Conservation (phyloP, 345 rosid species). For the Eucalyptus sideroxylon region DNA sequence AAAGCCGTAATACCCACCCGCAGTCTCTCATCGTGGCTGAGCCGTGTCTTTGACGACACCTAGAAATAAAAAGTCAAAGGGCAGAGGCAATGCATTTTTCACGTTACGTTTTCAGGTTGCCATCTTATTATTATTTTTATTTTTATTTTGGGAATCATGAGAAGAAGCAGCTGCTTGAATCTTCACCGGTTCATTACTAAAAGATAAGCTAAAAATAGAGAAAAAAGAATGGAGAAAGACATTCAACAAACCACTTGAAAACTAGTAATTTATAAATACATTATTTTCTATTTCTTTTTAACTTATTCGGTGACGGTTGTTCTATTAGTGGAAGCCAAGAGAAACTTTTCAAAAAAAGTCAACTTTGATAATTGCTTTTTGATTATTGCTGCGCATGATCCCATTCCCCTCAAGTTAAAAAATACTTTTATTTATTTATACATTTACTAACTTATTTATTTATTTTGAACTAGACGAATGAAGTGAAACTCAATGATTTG, state of each 20-base stretch:
- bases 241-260: background rate
- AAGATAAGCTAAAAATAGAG: background rate
- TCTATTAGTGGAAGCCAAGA: background rate
- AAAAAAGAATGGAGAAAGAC: background rate
- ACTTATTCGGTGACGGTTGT: background rate
- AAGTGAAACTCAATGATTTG: background rate
- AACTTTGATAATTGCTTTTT: background rate
- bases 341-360: background rate
- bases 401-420: background rate
- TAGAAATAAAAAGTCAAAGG: background rate
- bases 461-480: background rate
- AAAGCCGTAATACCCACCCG: background rate
- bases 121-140: background rate
- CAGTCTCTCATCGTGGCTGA: background rate
- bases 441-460: background rate
- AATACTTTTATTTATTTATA: no score
- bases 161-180: background rate
- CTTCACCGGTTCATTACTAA: background rate
- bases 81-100: background rate
- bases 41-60: background rate
- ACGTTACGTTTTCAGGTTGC: background rate
- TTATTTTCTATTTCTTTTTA: background rate
- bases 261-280: background rate
- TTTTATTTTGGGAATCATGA: background rate
- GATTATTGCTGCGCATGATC: background rate